Percentiles rank a stretch among this genome's conserved stretches.
phyloP scores from a whole-genome alignment of 495 filamentous ascomycete species.

The Apiosordaria backusii region DNA sequence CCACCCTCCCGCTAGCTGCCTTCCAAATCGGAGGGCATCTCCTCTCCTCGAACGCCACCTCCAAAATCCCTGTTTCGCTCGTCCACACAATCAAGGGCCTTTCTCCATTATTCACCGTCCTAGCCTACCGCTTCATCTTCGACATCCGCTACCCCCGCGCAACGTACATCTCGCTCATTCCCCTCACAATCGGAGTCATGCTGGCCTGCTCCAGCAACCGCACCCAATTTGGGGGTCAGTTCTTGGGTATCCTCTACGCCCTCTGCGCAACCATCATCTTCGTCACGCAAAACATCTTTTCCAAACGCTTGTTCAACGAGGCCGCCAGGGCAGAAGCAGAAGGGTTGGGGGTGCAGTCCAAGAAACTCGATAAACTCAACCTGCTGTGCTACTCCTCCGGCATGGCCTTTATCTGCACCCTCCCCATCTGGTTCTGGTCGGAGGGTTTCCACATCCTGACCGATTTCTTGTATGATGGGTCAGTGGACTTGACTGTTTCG shows the following conservation, averaged over 20 bases:
- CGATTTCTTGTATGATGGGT: slow-evolving; percentile 68
- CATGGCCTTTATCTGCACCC: slow-evolving; percentile 81
- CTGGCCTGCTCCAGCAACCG: slow-evolving; percentile 85
- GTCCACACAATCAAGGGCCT: slow-evolving; percentile 99
- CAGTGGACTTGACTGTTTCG: slow-evolving; percentile 55
- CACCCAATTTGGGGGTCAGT: slow-evolving; percentile 65
- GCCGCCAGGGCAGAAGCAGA: slow-evolving; percentile 76
- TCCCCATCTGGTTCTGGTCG: slow-evolving; percentile 90
- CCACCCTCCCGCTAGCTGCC: slow-evolving; percentile 81
- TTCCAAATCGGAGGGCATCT: slow-evolving; percentile 96
- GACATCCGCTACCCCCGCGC: slow-evolving; percentile 79
- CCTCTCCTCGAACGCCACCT: slow-evolving; percentile 85
- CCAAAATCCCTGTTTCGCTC: slow-evolving; percentile 90
- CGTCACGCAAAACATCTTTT: slow-evolving; percentile 98
- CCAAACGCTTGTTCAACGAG: slow-evolving; percentile 98
- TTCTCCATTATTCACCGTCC: slow-evolving; percentile 90
- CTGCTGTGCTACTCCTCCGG: slow-evolving; percentile 93
- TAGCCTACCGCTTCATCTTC: slow-evolving; percentile 88
- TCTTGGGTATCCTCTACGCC: slow-evolving; percentile 83
- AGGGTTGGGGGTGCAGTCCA: slow-evolving; percentile 49
- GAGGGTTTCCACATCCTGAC: slow-evolving; percentile 75
- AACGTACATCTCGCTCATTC: slow-evolving; percentile 90
- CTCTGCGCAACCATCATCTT: slow-evolving; percentile 87
- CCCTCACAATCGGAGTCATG: slow-evolving; percentile 88
- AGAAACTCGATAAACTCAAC: slow-evolving; percentile 95